Percentiles rank a stretch among this genome's conserved stretches.
Conservation (phyloP, 2,329 filamentous ascomycete genomes). For the Paracorniculantispora psalliotae region DNA sequence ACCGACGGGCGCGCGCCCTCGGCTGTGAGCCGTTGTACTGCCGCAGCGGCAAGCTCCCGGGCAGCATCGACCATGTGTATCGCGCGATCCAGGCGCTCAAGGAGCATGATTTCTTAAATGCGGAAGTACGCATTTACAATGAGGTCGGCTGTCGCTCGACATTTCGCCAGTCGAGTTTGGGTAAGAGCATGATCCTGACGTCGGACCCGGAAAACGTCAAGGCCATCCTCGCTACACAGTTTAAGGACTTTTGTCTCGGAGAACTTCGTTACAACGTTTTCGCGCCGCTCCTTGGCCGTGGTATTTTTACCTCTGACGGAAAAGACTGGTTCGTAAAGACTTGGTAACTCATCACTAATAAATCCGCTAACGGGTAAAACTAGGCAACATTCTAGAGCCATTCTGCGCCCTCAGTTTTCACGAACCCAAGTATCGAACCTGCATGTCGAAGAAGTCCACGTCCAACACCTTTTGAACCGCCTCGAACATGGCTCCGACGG, state of each 20-base stretch:
- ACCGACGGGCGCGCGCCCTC: background rate
- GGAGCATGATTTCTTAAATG: background rate
- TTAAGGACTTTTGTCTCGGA: conserved; percentile 21
- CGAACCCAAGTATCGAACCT: conserved; percentile 20
- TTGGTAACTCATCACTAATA: conserved; percentile 20
- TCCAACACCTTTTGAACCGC: conserved; percentile 13
- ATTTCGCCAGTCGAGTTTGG: conserved; percentile 13
- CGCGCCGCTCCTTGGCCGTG: conserved; percentile 14
- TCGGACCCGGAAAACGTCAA: conserved; percentile 45
- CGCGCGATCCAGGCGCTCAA: background rate
- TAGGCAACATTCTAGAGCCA: conserved; percentile 30
- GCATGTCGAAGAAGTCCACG: conserved; percentile 19
- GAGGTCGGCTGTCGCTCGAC: conserved; percentile 4
- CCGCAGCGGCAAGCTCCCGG: background rate
- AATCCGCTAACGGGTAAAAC: conserved; percentile 14
- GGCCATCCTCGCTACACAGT: conserved; percentile 44
- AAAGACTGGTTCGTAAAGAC: conserved; percentile 1
- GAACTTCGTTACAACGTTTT: background rate
- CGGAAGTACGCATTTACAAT: background rate
- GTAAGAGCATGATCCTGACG: conserved; percentile 11
- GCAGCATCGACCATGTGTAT: conserved; percentile 1
- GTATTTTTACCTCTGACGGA: conserved; percentile 15
- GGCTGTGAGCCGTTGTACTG: background rate
- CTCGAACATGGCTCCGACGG: background rate
- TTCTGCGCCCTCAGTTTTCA: conserved; percentile 24